Percentiles rank a stretch among this genome's conserved stretches.
Conservation (phyloP, 768 basidiomycete species). For the Lentinula sp. region DNA sequence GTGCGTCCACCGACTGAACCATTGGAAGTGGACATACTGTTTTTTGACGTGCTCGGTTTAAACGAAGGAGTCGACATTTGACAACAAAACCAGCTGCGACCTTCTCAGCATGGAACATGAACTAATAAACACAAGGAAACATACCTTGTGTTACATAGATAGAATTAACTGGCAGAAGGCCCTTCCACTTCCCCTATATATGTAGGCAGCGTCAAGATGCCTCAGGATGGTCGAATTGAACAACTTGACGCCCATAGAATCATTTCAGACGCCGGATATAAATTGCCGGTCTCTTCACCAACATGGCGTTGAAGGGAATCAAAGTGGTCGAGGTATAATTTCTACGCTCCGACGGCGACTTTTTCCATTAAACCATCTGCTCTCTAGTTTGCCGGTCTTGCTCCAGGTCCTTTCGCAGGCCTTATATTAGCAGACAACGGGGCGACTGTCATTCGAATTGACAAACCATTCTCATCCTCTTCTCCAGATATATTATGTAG, state of each 20-base stretch:
- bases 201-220: background rate
- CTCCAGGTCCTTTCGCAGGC: constrained; percentile 77
- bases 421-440: constrained; percentile 77
- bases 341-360: background rate
- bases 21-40: background rate
- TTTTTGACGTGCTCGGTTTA: background rate
- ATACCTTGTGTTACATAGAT: background rate
- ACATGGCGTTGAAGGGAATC: constrained; percentile 34
- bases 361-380: background rate
- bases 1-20: background rate
- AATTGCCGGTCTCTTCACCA: background rate
- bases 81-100: background rate
- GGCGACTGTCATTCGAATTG: constrained; percentile 70
- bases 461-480: constrained; percentile 40
- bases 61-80: background rate
- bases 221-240: background rate
- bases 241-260: background rate
- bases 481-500: constrained; percentile 57
- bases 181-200: background rate
- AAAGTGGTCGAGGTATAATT: constrained; percentile 28
- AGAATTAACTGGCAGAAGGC: background rate
- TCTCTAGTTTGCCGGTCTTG: constrained; percentile 70
- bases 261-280: background rate
- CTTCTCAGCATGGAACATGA: background rate
- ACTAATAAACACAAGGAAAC: background rate